Conservation (phyloP, 345 rosid species). For the Salix brachista region DNA sequence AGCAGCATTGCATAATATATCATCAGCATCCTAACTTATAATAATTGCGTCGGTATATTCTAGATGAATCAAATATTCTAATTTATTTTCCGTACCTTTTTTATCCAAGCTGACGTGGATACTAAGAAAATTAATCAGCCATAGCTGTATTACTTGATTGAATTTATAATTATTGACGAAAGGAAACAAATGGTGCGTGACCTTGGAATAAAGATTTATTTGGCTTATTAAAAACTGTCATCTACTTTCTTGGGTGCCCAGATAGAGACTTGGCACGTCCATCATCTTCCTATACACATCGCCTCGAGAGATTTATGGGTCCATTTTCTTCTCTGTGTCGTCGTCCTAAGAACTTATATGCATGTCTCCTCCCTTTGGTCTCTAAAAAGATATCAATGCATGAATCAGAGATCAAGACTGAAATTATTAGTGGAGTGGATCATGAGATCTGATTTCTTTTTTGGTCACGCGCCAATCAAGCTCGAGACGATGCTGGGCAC, state of each 20-base stretch:
- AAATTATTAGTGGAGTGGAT: background rate
- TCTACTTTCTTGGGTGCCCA: slow-evolving; percentile 24
- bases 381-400: background rate
- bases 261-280: slow-evolving; percentile 34
- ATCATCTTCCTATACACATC: slow-evolving; percentile 14
- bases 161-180: background rate
- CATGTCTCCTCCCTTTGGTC: background rate
- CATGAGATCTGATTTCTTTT: too few relatives aligned
- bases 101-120: background rate
- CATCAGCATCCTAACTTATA: too few relatives aligned
- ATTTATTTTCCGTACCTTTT: background rate
- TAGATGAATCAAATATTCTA: background rate
- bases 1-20: too few relatives aligned
- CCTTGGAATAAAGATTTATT: slow-evolving; percentile 13
- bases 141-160: background rate
- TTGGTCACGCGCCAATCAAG: too few relatives aligned
- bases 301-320: slow-evolving; percentile 17
- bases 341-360: too few relatives aligned
- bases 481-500: background rate
- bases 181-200: background rate
- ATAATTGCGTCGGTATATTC: too few relatives aligned
- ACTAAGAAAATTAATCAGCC: background rate
- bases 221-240: slow-evolving; percentile 25
- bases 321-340: background rate
- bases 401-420: background rate